These are phyloP conservation scores for Solanum paucissectum DNA, from an alignment of 257 asterid genomes.

Conservation along the genomic window DNA sequence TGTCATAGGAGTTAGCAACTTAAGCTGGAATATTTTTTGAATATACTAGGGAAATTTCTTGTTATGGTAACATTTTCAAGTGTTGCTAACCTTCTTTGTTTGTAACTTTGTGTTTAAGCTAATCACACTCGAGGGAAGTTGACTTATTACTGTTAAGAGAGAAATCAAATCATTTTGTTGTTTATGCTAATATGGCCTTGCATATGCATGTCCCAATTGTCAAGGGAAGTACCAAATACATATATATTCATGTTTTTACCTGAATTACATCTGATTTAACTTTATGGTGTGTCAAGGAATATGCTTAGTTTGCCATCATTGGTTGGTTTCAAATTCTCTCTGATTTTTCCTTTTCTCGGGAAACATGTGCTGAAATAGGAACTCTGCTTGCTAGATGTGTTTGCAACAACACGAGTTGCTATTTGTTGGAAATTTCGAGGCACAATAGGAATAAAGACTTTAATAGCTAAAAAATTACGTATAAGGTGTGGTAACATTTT, in stretches of 20 bases:
- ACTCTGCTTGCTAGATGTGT: no score
- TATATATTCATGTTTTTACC: background rate
- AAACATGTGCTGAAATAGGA: no score
- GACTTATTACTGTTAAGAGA: background rate
- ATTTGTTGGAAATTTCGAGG: no score
- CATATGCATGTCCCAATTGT: background rate
- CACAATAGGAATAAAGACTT: no score
- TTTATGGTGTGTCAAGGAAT: background rate
- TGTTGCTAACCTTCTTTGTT: background rate
- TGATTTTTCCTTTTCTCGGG: no score
- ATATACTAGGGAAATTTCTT: no score
- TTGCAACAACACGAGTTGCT: no score
- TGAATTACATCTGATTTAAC: background rate
- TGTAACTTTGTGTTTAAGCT: background rate
- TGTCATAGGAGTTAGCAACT: background rate
- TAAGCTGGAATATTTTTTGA: background rate
- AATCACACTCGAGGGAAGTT: background rate
- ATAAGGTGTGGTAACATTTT: no score
- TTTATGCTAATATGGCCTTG: background rate
- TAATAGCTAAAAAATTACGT: no score
- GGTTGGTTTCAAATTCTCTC: no score
- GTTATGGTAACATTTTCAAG: no score
- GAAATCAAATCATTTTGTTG: background rate
- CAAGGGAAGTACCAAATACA: background rate
- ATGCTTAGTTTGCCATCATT: background rate